phyloP scores from a whole-genome alignment of 768 basidiomycete genomes.

The Cantharellus cinnabarinus region DNA sequence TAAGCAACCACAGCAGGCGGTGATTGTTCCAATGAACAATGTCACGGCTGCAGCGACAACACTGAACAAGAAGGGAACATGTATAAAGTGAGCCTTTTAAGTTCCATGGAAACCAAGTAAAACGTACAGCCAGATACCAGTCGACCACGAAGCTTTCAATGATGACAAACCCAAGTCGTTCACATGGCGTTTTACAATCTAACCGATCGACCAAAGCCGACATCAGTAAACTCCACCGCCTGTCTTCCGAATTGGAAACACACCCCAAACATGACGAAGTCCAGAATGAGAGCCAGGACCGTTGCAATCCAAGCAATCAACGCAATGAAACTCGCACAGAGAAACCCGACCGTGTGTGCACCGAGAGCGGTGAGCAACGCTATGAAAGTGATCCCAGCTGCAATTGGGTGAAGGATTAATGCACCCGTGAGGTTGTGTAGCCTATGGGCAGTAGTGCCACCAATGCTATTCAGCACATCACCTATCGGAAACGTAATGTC shows the following conservation, averaged over 20 bases:
- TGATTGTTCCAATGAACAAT: background rate
- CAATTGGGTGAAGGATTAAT: constrained; percentile 18
- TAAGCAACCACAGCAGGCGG: background rate
- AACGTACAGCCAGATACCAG: background rate
- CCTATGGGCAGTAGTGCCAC: background rate
- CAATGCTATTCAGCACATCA: background rate
- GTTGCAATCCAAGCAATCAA: constrained; percentile 17
- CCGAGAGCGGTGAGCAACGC: constrained; percentile 16
- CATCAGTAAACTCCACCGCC: background rate
- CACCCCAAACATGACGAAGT: constrained; percentile 10
- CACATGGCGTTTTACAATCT: background rate
- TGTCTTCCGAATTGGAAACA: constrained; percentile 5
- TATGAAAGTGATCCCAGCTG: constrained; percentile 16
- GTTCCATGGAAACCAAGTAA: background rate
- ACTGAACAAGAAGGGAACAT: background rate
- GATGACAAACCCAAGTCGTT: background rate
- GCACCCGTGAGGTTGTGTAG: constrained; percentile 13
- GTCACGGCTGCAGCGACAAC: background rate
- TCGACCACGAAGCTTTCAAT: background rate
- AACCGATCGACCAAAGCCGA: background rate
- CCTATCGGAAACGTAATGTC: too few relatives aligned
- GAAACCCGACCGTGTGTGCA: constrained; percentile 15
- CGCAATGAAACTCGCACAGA: constrained; percentile 14
- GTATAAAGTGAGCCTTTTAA: background rate
- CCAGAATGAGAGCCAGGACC: constrained; percentile 14